These are phyloP conservation scores for Viola pubescens DNA, from an alignment of 441 rosid genomes.

Conservation along the genomic window DNA sequence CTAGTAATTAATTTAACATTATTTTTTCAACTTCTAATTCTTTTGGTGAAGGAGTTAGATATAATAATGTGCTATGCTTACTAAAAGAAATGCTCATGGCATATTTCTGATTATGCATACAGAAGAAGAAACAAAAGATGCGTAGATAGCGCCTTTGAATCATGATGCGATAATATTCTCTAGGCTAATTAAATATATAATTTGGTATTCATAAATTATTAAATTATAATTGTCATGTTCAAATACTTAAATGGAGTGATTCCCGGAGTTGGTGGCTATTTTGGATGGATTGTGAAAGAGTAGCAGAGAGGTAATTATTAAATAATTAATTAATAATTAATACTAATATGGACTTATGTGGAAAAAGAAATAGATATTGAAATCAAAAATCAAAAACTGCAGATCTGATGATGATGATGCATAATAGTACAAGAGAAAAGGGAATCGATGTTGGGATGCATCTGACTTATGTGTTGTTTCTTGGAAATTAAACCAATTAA, in stretches of 20 bases:
- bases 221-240: background rate
- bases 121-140: slow-evolving; percentile 33
- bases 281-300: slow-evolving; percentile 48
- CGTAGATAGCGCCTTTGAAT: slow-evolving; percentile 24
- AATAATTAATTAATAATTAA: slow-evolving; percentile 36
- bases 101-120: slow-evolving; percentile 10
- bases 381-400: slow-evolving; percentile 5
- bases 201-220: background rate
- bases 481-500: slow-evolving; percentile 7
- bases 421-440: slow-evolving; percentile 48
- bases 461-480: slow-evolving; percentile 37
- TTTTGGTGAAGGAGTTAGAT: slow-evolving; percentile 10
- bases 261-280: slow-evolving; percentile 53
- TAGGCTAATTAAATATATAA: slow-evolving; percentile 18
- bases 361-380: slow-evolving; percentile 8
- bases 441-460: slow-evolving; percentile 62
- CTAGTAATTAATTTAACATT: no score
- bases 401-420: slow-evolving; percentile 24
- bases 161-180: slow-evolving; percentile 44
- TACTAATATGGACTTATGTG: slow-evolving; percentile 39
- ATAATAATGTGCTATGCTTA: background rate
- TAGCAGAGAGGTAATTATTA: slow-evolving; percentile 9
- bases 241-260: slow-evolving; percentile 43
- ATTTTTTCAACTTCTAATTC: slow-evolving; percentile 7
- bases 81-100: no score